Percentiles rank a stretch among this genome's conserved stretches.
phyloP scores from a whole-genome alignment of 345 rosid genomes.

The Arabis hirsuta region DNA sequence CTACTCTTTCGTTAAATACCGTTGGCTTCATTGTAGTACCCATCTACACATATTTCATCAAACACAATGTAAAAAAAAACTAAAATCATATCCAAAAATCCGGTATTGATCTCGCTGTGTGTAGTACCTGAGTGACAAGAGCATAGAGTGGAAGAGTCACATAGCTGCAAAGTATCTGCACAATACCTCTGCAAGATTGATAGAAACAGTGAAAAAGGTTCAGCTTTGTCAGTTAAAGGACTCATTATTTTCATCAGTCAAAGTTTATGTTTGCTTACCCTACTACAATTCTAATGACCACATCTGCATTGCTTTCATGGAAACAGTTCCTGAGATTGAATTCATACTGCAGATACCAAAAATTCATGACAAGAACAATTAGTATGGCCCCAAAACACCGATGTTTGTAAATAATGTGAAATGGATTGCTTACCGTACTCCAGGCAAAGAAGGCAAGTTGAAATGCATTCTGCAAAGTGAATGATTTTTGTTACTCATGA shows the following conservation, averaged over 20 bases:
- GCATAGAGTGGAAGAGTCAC: constrained; percentile 97
- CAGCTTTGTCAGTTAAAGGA: constrained; percentile 1
- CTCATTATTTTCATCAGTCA: not conserved
- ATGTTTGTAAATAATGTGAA: constrained; percentile 21
- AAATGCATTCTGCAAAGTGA: constrained; percentile 72
- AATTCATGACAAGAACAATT: constrained; percentile 8
- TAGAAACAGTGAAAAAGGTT: not conserved
- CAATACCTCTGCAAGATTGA: constrained; percentile 58
- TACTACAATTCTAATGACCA: constrained; percentile 64
- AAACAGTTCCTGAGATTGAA: constrained; percentile 59
- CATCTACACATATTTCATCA: constrained; percentile 57
- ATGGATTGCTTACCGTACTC: constrained; percentile 69
- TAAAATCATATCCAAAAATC: constrained; percentile 1
- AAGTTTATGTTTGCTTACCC: constrained; percentile 59
- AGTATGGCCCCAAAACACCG: constrained; percentile 1
- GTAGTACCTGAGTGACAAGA: constrained; percentile 81
- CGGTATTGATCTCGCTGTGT: not conserved
- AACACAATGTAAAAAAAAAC: constrained; percentile 1
- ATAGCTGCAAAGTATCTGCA: constrained; percentile 89
- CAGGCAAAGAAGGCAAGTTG: constrained; percentile 88
- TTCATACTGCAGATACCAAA: constrained; percentile 61
- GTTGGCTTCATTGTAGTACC: constrained; percentile 87
- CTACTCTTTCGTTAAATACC: constrained; percentile 75
- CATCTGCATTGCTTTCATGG: constrained; percentile 53
- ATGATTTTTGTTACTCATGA: constrained; percentile 10